Evolutionary conservation across 768 basidiomycete species (phyloP).

Genomic region (Lyophyllum shimeji): DNA sequence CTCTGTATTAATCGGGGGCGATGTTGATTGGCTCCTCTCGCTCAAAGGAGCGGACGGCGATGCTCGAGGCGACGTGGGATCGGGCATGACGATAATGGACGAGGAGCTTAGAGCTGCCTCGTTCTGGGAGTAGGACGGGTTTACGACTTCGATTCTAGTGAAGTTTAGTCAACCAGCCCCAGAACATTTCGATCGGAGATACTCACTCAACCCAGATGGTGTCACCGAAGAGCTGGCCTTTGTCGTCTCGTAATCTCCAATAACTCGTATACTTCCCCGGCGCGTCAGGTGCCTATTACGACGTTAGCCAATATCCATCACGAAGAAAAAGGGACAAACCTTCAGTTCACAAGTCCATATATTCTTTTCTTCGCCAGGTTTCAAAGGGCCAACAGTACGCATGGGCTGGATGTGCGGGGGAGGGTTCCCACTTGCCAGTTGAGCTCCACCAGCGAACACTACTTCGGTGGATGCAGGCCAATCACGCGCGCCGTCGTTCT

Average conservation of each 20-base stretch:
- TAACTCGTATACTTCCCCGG: conserved; percentile 76
- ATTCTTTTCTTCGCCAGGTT: conserved; percentile 58
- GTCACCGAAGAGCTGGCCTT: conserved; percentile 64
- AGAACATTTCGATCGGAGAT: neutral
- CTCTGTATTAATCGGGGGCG: conserved; percentile 24
- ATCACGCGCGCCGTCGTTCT: conserved; percentile 58
- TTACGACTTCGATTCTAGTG: conserved; percentile 65
- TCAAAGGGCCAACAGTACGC: conserved; percentile 49
- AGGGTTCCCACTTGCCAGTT: conserved; percentile 39
- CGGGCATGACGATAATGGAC: conserved; percentile 71
- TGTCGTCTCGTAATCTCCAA: conserved; percentile 67
- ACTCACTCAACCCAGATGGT: conserved; percentile 81
- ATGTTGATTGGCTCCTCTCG: conserved; percentile 10
- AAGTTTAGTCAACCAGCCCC: conserved; percentile 1
- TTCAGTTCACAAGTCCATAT: conserved; percentile 76
- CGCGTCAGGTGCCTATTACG: conserved; percentile 62
- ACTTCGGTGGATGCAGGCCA: conserved; percentile 75
- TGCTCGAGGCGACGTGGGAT: conserved; percentile 27
- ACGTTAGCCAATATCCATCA: neutral
- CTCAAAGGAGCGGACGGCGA: neutral
- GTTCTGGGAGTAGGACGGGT: conserved; percentile 38
- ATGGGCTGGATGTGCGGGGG: conserved; percentile 1
- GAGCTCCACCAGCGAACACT: conserved; percentile 69
- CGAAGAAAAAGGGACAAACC: conserved; percentile 30
- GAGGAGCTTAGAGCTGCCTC: conserved; percentile 62